A percentile compares a stretch with the other conserved stretches of the same genome.
Conservation (phyloP, 371 early-diverging fungal species). For the Apophysomyces sp. region DNA sequence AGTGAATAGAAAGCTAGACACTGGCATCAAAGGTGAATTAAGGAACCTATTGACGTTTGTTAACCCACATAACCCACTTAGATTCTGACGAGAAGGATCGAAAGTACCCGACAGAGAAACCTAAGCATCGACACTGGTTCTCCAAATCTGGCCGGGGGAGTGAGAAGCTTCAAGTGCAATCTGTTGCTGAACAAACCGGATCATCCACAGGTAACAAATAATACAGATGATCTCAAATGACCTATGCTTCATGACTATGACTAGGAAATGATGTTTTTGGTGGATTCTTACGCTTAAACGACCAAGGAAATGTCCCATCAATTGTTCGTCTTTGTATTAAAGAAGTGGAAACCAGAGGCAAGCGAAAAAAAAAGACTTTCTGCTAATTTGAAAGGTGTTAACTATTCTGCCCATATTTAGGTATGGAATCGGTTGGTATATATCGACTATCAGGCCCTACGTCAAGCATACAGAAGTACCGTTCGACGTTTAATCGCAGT, state of each 20-base stretch:
- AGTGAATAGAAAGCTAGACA: conserved; percentile 23
- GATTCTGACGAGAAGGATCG: conserved; percentile 14
- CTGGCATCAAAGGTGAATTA: background rate
- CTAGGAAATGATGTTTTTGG: conserved; percentile 61
- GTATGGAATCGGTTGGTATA: conserved; percentile 70
- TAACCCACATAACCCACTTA: background rate
- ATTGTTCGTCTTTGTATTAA: conserved; percentile 66
- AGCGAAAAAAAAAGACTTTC: background rate
- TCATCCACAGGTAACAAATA: conserved; percentile 4
- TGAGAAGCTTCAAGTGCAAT: conserved; percentile 11
- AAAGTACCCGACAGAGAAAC: conserved; percentile 15
- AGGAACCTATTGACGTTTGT: background rate
- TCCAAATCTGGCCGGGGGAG: conserved; percentile 21
- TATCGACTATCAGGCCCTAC: conserved; percentile 83
- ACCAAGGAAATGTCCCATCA: conserved; percentile 52
- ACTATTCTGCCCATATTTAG: conserved; percentile 5
- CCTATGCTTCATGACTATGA: too few species aligned
- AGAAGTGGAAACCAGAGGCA: conserved; percentile 68
- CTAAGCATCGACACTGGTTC: conserved; percentile 25
- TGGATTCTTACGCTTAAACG: conserved; percentile 51
- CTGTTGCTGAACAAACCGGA: conserved; percentile 7
- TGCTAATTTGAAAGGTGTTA: background rate
- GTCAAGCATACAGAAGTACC: conserved; percentile 68
- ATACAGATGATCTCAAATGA: background rate
- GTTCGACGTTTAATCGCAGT: conserved; percentile 59